phyloP scores from a whole-genome alignment of 345 rosid species.

The Adansonia digitata region DNA sequence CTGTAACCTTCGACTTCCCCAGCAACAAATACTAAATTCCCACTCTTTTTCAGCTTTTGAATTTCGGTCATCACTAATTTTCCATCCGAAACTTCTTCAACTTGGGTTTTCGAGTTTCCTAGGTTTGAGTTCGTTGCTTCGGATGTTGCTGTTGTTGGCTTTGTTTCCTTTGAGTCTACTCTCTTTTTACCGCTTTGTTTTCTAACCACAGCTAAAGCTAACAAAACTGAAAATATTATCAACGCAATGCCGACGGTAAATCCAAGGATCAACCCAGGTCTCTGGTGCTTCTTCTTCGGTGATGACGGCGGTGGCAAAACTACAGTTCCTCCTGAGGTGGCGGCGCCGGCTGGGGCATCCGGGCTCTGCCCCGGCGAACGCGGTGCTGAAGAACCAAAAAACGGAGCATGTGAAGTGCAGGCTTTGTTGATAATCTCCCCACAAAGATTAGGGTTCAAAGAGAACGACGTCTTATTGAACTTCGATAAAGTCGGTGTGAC shows the following conservation, averaged over 20 bases:
- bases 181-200: conserved; percentile 18
- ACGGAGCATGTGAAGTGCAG: conserved; percentile 57
- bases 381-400: conserved; percentile 50
- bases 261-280: conserved; percentile 37
- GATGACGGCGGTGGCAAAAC: conserved; percentile 35
- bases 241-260: conserved; percentile 44
- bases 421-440: conserved; percentile 65
- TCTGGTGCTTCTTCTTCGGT: conserved; percentile 35
- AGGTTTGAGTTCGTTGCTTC: background rate
- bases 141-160: background rate
- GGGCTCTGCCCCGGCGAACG: conserved; percentile 61
- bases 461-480: conserved; percentile 56
- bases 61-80: conserved; percentile 15
- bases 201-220: conserved; percentile 35
- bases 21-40: conserved; percentile 50
- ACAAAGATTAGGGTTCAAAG: conserved; percentile 64
- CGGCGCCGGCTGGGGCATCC: conserved; percentile 33
- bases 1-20: conserved; percentile 49
- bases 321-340: conserved; percentile 26
- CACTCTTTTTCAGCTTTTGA: conserved; percentile 35
- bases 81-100: conserved; percentile 14
- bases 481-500: conserved; percentile 55
- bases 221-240: conserved; percentile 36
- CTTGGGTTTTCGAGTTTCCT: conserved; percentile 19
- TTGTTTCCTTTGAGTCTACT: conserved; percentile 20